These are phyloP conservation scores for Persicaria maculosa DNA, from an alignment of 148 eudicot species.

Conservation along the genomic window DNA sequence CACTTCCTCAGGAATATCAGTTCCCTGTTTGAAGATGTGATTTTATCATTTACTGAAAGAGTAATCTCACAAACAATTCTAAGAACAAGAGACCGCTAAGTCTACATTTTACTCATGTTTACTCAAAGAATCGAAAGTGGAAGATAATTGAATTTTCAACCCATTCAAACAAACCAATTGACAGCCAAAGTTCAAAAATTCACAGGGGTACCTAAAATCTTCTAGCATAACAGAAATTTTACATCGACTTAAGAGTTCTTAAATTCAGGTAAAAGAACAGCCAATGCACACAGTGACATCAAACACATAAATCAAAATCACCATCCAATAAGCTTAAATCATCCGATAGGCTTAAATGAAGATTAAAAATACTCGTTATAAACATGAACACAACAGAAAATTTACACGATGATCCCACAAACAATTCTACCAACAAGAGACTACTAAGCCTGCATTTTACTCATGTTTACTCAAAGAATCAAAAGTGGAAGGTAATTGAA, in stretches of 20 bases:
- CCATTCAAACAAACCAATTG: background rate
- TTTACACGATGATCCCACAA: too few relatives aligned
- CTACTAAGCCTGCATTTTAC: background rate
- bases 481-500: background rate
- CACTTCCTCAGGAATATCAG: conserved; percentile 57
- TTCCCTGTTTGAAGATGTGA: conserved; percentile 36
- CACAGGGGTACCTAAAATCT: background rate
- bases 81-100: background rate
- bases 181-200: background rate
- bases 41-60: background rate
- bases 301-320: background rate
- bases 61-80: background rate
- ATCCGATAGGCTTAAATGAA: background rate
- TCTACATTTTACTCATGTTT: background rate
- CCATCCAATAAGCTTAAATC: background rate
- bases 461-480: background rate
- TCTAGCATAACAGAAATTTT: background rate
- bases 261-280: background rate
- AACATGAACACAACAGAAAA: too few relatives aligned
- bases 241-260: background rate
- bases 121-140: background rate
- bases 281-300: background rate
- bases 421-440: background rate
- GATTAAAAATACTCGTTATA: background rate
- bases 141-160: background rate